phyloP scores from a whole-genome alignment of 768 basidiomycete species.

The Obba rivulosa region DNA sequence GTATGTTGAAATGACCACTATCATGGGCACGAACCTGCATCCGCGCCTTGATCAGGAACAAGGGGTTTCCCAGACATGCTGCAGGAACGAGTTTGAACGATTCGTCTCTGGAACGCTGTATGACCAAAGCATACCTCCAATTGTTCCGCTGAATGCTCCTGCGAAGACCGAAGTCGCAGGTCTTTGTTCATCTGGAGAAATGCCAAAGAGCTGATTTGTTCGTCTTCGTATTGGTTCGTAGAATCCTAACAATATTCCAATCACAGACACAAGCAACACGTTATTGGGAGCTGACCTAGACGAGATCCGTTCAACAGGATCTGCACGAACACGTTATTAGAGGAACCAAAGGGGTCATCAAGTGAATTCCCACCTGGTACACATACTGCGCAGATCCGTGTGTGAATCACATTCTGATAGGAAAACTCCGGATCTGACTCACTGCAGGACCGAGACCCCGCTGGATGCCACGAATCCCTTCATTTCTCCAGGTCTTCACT shows the following conservation, averaged over 20 bases:
- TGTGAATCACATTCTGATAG: not conserved
- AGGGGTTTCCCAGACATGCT: conserved; percentile 81
- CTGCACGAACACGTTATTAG: conserved; percentile 33
- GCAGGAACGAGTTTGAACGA: not conserved
- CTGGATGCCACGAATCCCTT: conserved; percentile 89
- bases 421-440: conserved; percentile 26
- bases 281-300: conserved; percentile 48
- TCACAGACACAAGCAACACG: not conserved
- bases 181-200: conserved; percentile 56
- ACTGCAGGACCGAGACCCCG: conserved; percentile 89
- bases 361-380: conserved; percentile 67
- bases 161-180: conserved; percentile 76
- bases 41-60: conserved; percentile 94
- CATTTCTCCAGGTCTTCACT: conserved; percentile 81
- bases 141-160: conserved; percentile 84
- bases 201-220: conserved; percentile 67
- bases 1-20: not conserved
- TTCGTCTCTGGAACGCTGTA: too few species aligned
- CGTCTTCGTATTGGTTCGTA: conserved; percentile 85
- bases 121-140: conserved; percentile 60
- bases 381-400: conserved; percentile 52
- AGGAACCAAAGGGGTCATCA: not conserved
- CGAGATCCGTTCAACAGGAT: conserved; percentile 90
- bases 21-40: conserved; percentile 65
- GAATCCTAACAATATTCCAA: conserved; percentile 55